Conservation (phyloP, 2,329 filamentous ascomycete genomes). For the Fusarium sp. region DNA sequence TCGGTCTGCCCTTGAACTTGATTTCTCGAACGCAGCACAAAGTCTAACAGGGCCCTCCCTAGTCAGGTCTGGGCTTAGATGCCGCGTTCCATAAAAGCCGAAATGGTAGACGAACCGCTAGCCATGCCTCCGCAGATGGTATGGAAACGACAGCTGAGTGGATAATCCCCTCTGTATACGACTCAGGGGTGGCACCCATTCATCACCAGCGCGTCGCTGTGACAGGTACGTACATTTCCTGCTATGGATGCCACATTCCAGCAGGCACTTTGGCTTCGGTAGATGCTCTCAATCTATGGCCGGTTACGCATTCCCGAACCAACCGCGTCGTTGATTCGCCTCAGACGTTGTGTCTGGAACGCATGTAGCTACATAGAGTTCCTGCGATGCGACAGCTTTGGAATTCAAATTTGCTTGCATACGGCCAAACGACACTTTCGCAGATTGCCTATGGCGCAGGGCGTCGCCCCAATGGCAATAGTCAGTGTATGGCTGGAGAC, state of each 20-base stretch:
- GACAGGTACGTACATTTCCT: conserved; percentile 9
- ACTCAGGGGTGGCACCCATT: conserved; percentile 33
- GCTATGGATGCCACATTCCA: conserved; percentile 20
- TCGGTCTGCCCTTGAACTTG: conserved; percentile 8
- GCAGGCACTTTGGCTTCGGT: conserved; percentile 9
- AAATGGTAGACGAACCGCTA: conserved; percentile 21
- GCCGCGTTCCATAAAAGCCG: conserved; percentile 26
- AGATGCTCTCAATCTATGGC: conserved; percentile 4
- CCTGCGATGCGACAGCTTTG: conserved; percentile 13
- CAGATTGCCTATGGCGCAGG: conserved; percentile 21
- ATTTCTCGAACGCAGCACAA: conserved; percentile 18
- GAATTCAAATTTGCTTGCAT: conserved; percentile 13
- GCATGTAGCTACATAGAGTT: conserved; percentile 18
- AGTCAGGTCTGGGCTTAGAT: conserved; percentile 20
- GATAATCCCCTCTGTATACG: conserved; percentile 19
- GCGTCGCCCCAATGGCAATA: conserved; percentile 29
- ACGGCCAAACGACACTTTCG: conserved; percentile 11
- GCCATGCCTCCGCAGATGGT: conserved; percentile 6
- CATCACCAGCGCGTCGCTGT: not conserved
- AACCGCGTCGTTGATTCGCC: not conserved
- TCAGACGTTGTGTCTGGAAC: conserved; percentile 24
- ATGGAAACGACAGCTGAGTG: conserved; percentile 32
- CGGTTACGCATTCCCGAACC: not conserved
- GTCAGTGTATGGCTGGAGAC: conserved; percentile 21
- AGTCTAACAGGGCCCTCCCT: conserved; percentile 14